phyloP scores from a whole-genome alignment of 495 filamentous ascomycete species.

The Aspergillus taichungensis region DNA sequence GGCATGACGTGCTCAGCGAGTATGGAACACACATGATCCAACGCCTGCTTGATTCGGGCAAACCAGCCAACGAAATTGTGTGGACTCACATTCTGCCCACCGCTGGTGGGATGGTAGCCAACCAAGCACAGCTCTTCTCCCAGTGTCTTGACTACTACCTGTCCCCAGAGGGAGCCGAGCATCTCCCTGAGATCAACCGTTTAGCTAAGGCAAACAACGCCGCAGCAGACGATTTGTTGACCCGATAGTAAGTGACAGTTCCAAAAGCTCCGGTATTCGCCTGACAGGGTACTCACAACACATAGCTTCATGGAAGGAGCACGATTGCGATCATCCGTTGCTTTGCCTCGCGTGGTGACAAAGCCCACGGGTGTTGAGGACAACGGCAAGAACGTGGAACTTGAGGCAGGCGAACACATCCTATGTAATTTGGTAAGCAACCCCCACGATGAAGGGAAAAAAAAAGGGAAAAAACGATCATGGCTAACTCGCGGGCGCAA shows the following conservation, averaged over 20 bases:
- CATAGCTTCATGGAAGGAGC: constrained; percentile 51
- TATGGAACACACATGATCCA: constrained; percentile 68
- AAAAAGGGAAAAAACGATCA: not conserved
- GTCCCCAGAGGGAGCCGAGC: constrained; percentile 38
- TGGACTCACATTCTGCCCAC: constrained; percentile 61
- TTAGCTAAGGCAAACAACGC: constrained; percentile 39
- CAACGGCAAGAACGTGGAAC: constrained; percentile 26
- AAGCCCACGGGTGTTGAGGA: constrained; percentile 34
- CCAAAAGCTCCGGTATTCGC: not conserved
- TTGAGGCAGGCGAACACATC: constrained; percentile 40
- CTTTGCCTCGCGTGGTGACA: constrained; percentile 40
- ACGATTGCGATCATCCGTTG: constrained; percentile 47
- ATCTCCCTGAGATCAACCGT: constrained; percentile 49
- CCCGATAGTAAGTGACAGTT: constrained; percentile 31
- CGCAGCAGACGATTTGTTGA: constrained; percentile 37
- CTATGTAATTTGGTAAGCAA: constrained; percentile 40
- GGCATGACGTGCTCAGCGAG: constrained; percentile 40
- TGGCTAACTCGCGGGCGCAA: too few species aligned
- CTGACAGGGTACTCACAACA: constrained; percentile 8
- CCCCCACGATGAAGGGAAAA: not conserved
- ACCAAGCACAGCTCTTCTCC: constrained; percentile 62
- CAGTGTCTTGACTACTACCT: constrained; percentile 73
- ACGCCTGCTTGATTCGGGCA: constrained; percentile 49
- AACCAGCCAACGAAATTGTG: constrained; percentile 55
- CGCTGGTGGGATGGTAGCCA: constrained; percentile 54